Base-by-base conservation (phyloP, 352 stramenopile genomes). In the Phytophthora fragariaefolia region DNA sequence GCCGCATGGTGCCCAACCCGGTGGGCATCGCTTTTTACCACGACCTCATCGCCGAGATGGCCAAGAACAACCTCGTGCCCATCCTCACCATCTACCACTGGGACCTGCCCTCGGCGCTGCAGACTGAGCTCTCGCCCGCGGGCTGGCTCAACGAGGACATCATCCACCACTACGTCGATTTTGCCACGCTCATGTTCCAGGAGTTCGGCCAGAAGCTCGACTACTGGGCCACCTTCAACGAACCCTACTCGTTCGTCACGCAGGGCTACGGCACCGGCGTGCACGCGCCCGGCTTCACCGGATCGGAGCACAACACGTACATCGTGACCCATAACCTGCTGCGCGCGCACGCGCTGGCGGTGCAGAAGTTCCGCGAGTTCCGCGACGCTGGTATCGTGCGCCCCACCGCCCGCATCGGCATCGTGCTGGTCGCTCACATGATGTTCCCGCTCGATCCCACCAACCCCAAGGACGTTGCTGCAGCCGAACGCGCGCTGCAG, bases 171-270 rank as follows among this genome's bases (percentile, higher is more conserved):
- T 97, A 94, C 63, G 77, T 73, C 7, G 67, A 91, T 15, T 99
- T 97, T 71, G 89, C 94, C 42, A 73, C 40, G 56, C 97, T 67
- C 66, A 97, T 76, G 75, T 97, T 74, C 23, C 95, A 98, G 55
- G 80, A 83, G 30, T 98, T 98, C 75, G 95, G 96, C 17, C 71
- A 90, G 60, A 86, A 96, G 28, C 88, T 98, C 17, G 92, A 97
- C 61, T 77, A 82, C 55, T 99, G 96, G 96, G 89, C 97, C 23
- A 98, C 96, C 7, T 88, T 99, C 55, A 99, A 99, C 67, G 97
- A 99, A 74, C 79, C 91, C 4, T 92, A 83, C 78, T 95, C 77
- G 17, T 89, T 96, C 10, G 51, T 62, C 3, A 59, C 69, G 0
- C 47, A 68, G 4, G 78, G 78, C 18, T 85, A 89, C 42, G 83